Evolutionary conservation across 2,329 filamentous ascomycete species (phyloP).

Genomic region (Cercospora sp.): DNA sequence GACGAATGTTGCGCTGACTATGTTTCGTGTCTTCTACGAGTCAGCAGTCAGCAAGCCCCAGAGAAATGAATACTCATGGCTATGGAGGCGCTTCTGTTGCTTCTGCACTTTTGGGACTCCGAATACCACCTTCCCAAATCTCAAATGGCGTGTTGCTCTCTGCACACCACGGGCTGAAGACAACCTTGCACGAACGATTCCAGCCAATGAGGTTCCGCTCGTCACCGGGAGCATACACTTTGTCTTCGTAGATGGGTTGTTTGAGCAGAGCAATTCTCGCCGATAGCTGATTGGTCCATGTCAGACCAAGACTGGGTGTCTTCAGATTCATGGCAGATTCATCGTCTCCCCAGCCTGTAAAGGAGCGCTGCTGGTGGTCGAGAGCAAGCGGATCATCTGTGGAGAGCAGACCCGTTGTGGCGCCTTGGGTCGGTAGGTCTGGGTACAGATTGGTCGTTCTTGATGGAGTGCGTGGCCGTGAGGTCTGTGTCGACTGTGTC

Average conservation of each 20-base stretch:
- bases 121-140: constrained; percentile 65
- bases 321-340: constrained; percentile 57
- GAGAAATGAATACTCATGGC: not conserved
- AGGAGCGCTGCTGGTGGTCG: constrained; percentile 90
- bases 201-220: constrained; percentile 57
- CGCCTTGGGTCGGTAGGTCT: not conserved
- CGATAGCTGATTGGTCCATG: constrained; percentile 88
- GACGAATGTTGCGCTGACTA: not conserved
- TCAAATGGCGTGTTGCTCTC: constrained; percentile 69
- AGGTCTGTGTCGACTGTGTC: constrained; percentile 24
- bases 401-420: constrained; percentile 39
- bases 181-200: constrained; percentile 80
- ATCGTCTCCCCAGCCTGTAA: constrained; percentile 88
- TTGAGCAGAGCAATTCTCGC: constrained; percentile 80
- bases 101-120: not conserved
- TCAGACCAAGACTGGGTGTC: constrained; percentile 81
- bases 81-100: not conserved
- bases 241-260: constrained; percentile 54
- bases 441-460: constrained; percentile 2
- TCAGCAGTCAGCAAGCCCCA: not conserved
- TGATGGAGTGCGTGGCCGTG: constrained; percentile 25
- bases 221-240: constrained; percentile 44
- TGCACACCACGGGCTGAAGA: constrained; percentile 77
- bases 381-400: constrained; percentile 64
- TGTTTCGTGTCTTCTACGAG: not conserved